Percentiles rank a stretch among this genome's conserved stretches.
Evolutionary conservation across 2,329 filamentous ascomycete genomes (phyloP).

Genomic region (Colletotrichum liriopes): DNA sequence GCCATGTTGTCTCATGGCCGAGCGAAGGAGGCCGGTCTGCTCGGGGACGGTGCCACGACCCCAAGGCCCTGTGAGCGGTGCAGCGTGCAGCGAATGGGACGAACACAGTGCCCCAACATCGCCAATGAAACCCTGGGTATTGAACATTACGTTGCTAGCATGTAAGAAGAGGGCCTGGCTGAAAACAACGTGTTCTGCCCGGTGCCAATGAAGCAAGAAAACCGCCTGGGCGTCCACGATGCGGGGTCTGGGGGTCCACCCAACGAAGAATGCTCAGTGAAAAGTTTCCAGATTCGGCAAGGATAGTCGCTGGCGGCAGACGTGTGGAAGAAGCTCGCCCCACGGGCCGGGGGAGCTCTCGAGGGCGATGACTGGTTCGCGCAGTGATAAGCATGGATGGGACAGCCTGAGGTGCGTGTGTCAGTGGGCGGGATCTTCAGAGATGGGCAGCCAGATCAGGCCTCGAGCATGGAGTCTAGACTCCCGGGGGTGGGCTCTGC

Average conservation of each 20-base stretch:
- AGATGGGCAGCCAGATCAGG: neutral
- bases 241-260: neutral
- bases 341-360: constrained; percentile 2
- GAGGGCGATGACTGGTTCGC: neutral
- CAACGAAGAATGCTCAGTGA: constrained; percentile 19
- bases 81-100: constrained; percentile 23
- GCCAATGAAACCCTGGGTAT: neutral
- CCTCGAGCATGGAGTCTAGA: constrained; percentile 10
- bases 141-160: neutral
- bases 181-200: constrained; percentile 1
- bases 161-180: no score
- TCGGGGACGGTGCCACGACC: neutral
- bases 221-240: constrained; percentile 3
- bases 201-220: constrained; percentile 12
- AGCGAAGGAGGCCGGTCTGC: neutral
- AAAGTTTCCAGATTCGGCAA: constrained; percentile 24
- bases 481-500: neutral
- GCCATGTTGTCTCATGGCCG: neutral
- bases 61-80: neutral
- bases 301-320: neutral
- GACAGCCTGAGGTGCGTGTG: constrained; percentile 5
- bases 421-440: constrained; percentile 8
- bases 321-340: neutral
- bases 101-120: constrained; percentile 12
- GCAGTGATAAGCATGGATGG: constrained; percentile 17